Conservation (phyloP, 495 filamentous ascomycete species). For the Diplogelasinospora grovesii region DNA sequence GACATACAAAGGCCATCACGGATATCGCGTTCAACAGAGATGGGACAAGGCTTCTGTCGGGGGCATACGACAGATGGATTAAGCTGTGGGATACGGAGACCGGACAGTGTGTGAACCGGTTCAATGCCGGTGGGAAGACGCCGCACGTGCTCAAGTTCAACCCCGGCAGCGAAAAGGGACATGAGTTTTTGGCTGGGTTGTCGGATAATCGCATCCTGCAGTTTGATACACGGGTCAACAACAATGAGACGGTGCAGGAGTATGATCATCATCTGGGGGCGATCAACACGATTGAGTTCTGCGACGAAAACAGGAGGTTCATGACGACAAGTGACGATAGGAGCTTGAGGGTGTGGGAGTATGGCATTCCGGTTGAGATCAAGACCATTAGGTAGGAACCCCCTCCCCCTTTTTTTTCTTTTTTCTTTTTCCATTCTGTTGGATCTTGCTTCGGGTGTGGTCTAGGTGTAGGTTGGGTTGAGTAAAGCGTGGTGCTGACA, state of each 20-base stretch:
- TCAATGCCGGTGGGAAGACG: constrained; percentile 86
- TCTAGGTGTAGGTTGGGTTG: too few relatives aligned
- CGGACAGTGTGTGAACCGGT: constrained; percentile 75
- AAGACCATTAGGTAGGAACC: constrained; percentile 31
- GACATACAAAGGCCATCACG: constrained; percentile 83
- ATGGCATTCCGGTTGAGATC: constrained; percentile 79
- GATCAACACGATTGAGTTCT: constrained; percentile 97
- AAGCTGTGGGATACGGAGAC: constrained; percentile 99
- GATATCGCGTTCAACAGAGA: constrained; percentile 80
- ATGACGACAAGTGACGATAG: constrained; percentile 98
- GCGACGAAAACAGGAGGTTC: constrained; percentile 90
- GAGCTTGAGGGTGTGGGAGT: constrained; percentile 92
- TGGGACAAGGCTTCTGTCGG: constrained; percentile 86
- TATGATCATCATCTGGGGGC: constrained; percentile 96
- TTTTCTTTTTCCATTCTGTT: too few relatives aligned
- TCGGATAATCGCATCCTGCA: constrained; percentile 98
- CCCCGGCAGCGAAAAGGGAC: constrained; percentile 62
- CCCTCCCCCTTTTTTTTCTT: not conserved
- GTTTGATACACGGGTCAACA: constrained; percentile 77
- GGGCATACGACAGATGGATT: constrained; percentile 86
- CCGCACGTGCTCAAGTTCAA: constrained; percentile 95
- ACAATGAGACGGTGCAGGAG: constrained; percentile 83
- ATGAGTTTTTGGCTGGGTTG: constrained; percentile 94
- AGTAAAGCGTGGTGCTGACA: too few relatives aligned
- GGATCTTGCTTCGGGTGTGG: too few relatives aligned